Conservation (phyloP, 768 basidiomycete species). For the Hygrophoropsis aurantiaca region DNA sequence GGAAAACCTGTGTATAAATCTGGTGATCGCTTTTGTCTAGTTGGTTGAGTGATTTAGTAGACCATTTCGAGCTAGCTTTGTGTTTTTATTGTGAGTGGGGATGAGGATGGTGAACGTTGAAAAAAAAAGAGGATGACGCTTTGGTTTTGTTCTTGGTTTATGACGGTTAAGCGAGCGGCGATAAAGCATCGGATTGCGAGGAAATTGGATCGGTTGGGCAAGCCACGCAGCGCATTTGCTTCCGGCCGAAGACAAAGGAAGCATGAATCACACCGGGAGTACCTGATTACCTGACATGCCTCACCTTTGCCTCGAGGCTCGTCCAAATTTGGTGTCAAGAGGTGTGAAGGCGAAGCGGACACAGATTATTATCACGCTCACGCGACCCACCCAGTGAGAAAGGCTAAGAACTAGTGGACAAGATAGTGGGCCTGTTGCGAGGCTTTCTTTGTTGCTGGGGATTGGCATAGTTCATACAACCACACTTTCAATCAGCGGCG, state of each 20-base stretch:
- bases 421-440: too few relatives aligned
- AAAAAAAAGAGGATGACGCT: not conserved
- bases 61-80: not conserved
- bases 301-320: slow-evolving; percentile 26
- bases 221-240: not conserved
- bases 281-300: slow-evolving; percentile 13
- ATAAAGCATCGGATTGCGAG: slow-evolving; percentile 8
- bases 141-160: slow-evolving; percentile 1
- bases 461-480: too few relatives aligned
- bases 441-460: too few relatives aligned
- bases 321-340: slow-evolving; percentile 3
- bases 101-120: not conserved
- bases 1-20: slow-evolving; percentile 13
- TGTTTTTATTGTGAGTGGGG: not conserved
- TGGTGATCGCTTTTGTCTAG: too few relatives aligned
- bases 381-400: too few relatives aligned
- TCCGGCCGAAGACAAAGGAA: not conserved
- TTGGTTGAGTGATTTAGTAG: too few relatives aligned
- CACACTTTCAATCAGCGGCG: too few relatives aligned
- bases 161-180: slow-evolving; percentile 8
- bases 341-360: too few relatives aligned
- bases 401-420: not conserved
- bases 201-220: slow-evolving; percentile 1
- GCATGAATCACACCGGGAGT: slow-evolving; percentile 1
- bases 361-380: too few relatives aligned